Percentiles rank a stretch among this genome's conserved stretches.
Evolutionary conservation across 2,329 filamentous ascomycete species (phyloP).

Genomic region (Diaporthe sp.): DNA sequence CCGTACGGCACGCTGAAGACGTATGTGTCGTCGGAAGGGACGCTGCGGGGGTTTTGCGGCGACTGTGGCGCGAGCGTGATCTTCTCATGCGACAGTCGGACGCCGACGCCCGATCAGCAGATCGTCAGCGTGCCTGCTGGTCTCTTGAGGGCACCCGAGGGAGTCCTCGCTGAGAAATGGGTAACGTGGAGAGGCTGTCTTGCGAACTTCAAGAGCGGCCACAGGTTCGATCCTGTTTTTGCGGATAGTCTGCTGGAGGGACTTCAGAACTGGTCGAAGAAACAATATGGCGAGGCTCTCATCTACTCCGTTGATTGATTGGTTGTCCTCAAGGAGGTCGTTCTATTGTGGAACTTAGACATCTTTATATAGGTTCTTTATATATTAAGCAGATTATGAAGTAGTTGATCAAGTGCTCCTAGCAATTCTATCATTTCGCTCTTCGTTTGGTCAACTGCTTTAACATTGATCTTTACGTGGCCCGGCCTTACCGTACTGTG

Average conservation of each 20-base stretch:
- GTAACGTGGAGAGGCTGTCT: slow-evolving; percentile 58
- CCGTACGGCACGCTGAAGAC: slow-evolving; percentile 58
- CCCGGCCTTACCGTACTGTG: background rate
- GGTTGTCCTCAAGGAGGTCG: background rate
- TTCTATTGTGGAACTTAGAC: too few relatives aligned
- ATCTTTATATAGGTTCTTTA: background rate
- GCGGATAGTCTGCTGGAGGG: slow-evolving; percentile 53
- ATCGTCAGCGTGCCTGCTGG: slow-evolving; percentile 60
- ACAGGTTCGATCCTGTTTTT: slow-evolving; percentile 54
- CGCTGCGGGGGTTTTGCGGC: slow-evolving; percentile 60
- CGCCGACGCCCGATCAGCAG: slow-evolving; percentile 48
- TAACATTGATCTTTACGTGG: background rate
- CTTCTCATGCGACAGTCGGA: slow-evolving; percentile 48
- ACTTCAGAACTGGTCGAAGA: slow-evolving; percentile 53
- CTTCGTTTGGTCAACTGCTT: background rate
- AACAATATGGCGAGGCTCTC: slow-evolving; percentile 50
- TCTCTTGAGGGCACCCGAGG: slow-evolving; percentile 59
- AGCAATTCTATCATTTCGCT: background rate
- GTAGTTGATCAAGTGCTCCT: fast-evolving
- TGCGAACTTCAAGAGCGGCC: slow-evolving; percentile 52
- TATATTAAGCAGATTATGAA: background rate
- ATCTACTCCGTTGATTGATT: slow-evolving; percentile 25
- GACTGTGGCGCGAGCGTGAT: slow-evolving; percentile 62
- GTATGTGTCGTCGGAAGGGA: slow-evolving; percentile 55
- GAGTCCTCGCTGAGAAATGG: slow-evolving; percentile 60